Evolutionary conservation across 139 green algal genomes (phyloP), one percentile per base, ranked within the genome.

Genomic region (Chlorella sp.): DNA sequence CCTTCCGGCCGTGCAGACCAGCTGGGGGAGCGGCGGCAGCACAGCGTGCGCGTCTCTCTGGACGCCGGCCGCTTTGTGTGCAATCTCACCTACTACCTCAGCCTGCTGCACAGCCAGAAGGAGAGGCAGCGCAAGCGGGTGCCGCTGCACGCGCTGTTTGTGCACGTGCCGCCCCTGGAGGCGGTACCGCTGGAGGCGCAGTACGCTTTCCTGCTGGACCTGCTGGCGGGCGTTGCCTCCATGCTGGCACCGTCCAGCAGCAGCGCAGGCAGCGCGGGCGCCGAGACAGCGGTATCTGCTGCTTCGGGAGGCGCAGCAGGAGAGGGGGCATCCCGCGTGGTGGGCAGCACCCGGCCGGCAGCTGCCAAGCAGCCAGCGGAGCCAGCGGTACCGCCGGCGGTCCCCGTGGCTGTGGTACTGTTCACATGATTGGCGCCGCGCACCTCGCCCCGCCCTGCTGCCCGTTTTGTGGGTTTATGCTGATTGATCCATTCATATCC

Each of bases 131-230:
- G 42, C 36, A 26, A 32, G 32, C 68, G 76, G 28, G 40, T 34
- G 40, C 76, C 32, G 36, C 60, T 86, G 53, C 68, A 94, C 61
- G 81, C 94, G 0, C 75, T 96, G 37, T 96, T 96, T 71, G 90
- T 96, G 86, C 94, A 96, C 69, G 93, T 96, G 18, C 94, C 94
- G 3, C 73, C 90, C 0, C 90, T 95, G 61, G n/a, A 64, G 11
- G 86, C 86, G 53, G 68, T 90, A 0, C 66, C 34, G 3, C 89
- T 93, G 53, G 36, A 60, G 0, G 48, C 57, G 57, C 93, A 96
- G 88, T 76, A 88, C 28, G n/a, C 77, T 16, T 94, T 94, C 71
- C 39, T 94, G 48, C 39, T 92, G 36, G 85, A 88, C 1, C 73
- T 94, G 77, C 39, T 94, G 85, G 30, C 30, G 12, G 61, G 28